Base-by-base conservation (phyloP, 768 basidiomycete species). In the Kockovaella imperatae region DNA sequence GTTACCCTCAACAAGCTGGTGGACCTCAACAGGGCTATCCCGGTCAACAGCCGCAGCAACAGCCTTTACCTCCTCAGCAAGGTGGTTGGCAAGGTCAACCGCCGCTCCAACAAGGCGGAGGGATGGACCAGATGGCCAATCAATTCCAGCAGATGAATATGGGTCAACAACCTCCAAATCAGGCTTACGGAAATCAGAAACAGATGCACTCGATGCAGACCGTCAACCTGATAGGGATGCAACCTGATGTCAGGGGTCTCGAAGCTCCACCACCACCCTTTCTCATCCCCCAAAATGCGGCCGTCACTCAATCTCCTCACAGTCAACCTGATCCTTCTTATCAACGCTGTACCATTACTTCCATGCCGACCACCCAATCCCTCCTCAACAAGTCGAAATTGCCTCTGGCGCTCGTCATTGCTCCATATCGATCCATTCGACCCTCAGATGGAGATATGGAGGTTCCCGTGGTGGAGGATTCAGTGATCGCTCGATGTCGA, bases 401-500 rank as follows among this genome's bases (percentile, higher is more conserved):
- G 42, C 93, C 93, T 7, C 77, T 96, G 40, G 87, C 83, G 2
- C 77, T 96, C 49, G 77, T 97, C 51, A 77, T 95, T 56, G 88
- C 89, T 0, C 93, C 93, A 0, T 90, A 93, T 70, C 82, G 91
- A 28, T 82, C 84, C 0, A 69, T 90, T 50, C 83, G 87, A 59
- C 65, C 72, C 8, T 55, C 83, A 81, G 64, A 90, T 31, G 57
- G 71, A 57, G 84, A 35, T 65, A 81, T 83, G 34, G 78, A 80
- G 1, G 87, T 96, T 18, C 87, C 89, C n/a, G 77, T 96, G 32
- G 80, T 96, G 7, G 81, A 84, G 0, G 93, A 97, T 67, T 88
- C 86, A 0, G 85, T 96, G 35, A 96, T 96, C 62, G 91, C 93
- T 35, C 84, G 93, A 35, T 96, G 93, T 74, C 79, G 93, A 53